Conservation (phyloP, 2,329 filamentous ascomycete genomes). For the Meredithiella fracta region DNA sequence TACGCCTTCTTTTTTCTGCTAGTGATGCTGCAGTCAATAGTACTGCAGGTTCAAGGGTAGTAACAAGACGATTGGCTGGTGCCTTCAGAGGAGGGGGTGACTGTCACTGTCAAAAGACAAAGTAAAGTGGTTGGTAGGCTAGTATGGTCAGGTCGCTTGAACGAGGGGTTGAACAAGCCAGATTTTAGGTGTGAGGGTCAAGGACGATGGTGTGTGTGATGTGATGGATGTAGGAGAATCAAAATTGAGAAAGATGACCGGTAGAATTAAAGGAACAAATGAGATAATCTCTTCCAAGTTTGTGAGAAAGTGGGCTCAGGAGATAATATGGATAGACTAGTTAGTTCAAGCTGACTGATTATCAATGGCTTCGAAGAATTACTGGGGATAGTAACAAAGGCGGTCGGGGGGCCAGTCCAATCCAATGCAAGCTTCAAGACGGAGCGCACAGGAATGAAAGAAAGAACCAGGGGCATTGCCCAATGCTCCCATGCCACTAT, state of each 20-base stretch:
- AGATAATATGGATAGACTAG: slow-evolving; percentile 3
- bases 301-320: background rate
- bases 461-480: slow-evolving; percentile 5
- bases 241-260: too few relatives aligned
- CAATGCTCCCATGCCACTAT: background rate
- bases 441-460: background rate
- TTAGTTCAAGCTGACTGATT: background rate
- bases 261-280: background rate
- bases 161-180: background rate
- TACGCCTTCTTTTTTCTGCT: background rate
- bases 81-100: background rate
- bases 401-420: slow-evolving; percentile 2
- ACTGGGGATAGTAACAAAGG: background rate
- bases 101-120: background rate
- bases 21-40: background rate
- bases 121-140: background rate
- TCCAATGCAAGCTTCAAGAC: background rate
- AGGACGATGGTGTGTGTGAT: background rate
- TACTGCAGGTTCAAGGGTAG: background rate
- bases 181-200: background rate
- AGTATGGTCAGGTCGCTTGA: background rate
- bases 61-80: background rate
- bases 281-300: background rate
- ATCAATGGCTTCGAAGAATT: slow-evolving; percentile 1
- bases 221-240: too few relatives aligned